Conservation (phyloP, 192 early-diverging fungal genomes). For the Phlyctochytrium arcticum region DNA sequence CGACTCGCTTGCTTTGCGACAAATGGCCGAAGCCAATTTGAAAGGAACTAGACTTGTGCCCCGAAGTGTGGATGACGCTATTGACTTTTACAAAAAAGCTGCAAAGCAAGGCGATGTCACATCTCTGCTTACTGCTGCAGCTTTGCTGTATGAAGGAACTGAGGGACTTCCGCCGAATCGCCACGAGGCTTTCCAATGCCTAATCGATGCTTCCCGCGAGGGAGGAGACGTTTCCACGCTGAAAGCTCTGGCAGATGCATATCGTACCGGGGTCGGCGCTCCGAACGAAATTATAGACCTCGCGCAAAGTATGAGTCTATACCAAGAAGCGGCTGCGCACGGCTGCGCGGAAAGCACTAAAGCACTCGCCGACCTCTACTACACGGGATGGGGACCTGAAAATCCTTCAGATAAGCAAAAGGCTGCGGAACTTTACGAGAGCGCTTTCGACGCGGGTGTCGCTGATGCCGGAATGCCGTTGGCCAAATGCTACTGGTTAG, state of each 20-base stretch:
- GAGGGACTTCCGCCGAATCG: neutral
- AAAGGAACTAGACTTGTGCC: neutral
- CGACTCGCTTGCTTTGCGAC: neutral
- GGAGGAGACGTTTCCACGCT: slow-evolving; percentile 1
- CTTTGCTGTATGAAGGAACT: neutral
- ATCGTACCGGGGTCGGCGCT: slow-evolving; percentile 14
- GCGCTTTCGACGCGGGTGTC: neutral
- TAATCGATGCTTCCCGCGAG: neutral
- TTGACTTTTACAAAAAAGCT: slow-evolving; percentile 1
- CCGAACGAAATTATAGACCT: slow-evolving; percentile 7
- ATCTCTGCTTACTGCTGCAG: neutral
- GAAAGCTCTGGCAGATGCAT: slow-evolving; percentile 7
- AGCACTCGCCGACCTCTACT: neutral
- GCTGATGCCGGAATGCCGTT: neutral
- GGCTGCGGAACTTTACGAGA: slow-evolving; percentile 7
- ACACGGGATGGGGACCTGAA: neutral
- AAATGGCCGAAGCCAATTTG: neutral
- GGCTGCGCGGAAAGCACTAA: neutral
- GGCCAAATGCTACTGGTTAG: slow-evolving; percentile 13
- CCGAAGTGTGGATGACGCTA: neutral
- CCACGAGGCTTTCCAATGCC: neutral
- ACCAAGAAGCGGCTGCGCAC: neutral
- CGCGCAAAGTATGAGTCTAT: neutral
- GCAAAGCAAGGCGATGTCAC: neutral
- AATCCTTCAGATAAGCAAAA: neutral